Conservation (phyloP, 2,329 filamentous ascomycete species). For the Dactylellina cionopaga region DNA sequence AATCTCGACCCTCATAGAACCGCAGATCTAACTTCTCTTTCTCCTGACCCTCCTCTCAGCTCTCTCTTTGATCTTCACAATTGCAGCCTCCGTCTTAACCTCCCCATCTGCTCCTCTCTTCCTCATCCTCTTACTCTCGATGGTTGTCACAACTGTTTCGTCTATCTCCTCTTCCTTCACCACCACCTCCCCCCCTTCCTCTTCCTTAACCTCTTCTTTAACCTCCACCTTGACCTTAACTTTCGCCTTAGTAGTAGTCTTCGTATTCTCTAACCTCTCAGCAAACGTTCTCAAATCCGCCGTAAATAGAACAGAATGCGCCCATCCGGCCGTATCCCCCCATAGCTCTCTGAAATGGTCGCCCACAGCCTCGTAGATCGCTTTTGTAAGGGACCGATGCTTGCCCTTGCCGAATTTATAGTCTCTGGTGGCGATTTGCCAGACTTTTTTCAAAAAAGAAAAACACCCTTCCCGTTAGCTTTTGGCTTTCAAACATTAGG, state of each 20-base stretch:
- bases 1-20: background rate
- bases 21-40: conserved; percentile 7
- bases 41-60: conserved; percentile 53
- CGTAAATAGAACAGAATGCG: conserved; percentile 91
- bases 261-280: conserved; percentile 63
- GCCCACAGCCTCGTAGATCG: conserved; percentile 87
- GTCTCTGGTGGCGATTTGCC: conserved; percentile 96
- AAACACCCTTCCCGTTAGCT: conserved; percentile 41
- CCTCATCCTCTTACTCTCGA: conserved; percentile 54
- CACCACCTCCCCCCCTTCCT: conserved; percentile 57
- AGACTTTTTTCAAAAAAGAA: too few relatives aligned
- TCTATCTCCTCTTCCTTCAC: conserved; percentile 58
- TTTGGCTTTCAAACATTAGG: background rate
- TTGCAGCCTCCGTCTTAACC: conserved; percentile 51
- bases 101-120: conserved; percentile 56
- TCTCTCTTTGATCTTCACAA: conserved; percentile 55
- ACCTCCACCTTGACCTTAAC: conserved; percentile 59
- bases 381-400: conserved; percentile 85
- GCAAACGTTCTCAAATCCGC: conserved; percentile 89
- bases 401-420: conserved; percentile 89
- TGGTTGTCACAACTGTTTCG: conserved; percentile 58
- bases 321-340: conserved; percentile 96
- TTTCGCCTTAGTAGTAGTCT: conserved; percentile 54
- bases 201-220: conserved; percentile 58
- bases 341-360: conserved; percentile 89